These are phyloP conservation scores for Chaetomidium leptoderma DNA, from an alignment of 495 filamentous ascomycete genomes.

Conservation along the genomic window DNA sequence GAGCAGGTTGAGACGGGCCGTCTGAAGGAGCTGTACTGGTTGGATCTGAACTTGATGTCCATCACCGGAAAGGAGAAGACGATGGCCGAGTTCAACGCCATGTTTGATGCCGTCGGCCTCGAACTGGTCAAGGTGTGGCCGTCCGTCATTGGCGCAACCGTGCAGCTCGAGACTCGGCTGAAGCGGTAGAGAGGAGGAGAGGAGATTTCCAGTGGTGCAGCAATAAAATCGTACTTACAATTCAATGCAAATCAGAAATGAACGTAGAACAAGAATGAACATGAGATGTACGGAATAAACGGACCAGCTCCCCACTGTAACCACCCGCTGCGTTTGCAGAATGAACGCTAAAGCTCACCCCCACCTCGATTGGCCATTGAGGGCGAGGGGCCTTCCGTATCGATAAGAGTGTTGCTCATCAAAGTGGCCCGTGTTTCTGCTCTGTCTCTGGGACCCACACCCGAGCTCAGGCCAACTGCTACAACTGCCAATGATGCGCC, in stretches of 20 bases:
- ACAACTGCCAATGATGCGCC: constrained; percentile 9
- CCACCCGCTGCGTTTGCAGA: too few relatives aligned
- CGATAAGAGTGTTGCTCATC: not conserved
- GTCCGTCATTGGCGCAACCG: constrained; percentile 14
- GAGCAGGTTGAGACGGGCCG: constrained; percentile 21
- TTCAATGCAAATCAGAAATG: not conserved
- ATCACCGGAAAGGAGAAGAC: constrained; percentile 34
- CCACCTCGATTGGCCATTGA: too few relatives aligned
- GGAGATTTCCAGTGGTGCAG: not conserved
- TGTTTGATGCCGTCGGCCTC: constrained; percentile 28
- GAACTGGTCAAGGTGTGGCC: constrained; percentile 33
- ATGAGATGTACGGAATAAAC: too few relatives aligned
- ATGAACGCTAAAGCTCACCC: too few relatives aligned
- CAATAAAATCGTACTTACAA: not conserved
- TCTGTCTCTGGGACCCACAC: not conserved
- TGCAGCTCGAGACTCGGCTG: constrained; percentile 21
- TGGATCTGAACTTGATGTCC: constrained; percentile 32
- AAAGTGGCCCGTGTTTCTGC: not conserved
- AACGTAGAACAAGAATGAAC: too few relatives aligned
- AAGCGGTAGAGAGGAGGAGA: constrained; percentile 9
- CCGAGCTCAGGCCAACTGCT: constrained; percentile 11
- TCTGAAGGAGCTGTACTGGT: constrained; percentile 22
- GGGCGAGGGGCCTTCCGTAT: too few relatives aligned
- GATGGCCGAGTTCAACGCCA: constrained; percentile 24
- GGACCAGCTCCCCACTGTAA: too few relatives aligned